phyloP scores from a whole-genome alignment of 495 filamentous ascomycete species.

The Annulohypoxylon maeteangense region DNA sequence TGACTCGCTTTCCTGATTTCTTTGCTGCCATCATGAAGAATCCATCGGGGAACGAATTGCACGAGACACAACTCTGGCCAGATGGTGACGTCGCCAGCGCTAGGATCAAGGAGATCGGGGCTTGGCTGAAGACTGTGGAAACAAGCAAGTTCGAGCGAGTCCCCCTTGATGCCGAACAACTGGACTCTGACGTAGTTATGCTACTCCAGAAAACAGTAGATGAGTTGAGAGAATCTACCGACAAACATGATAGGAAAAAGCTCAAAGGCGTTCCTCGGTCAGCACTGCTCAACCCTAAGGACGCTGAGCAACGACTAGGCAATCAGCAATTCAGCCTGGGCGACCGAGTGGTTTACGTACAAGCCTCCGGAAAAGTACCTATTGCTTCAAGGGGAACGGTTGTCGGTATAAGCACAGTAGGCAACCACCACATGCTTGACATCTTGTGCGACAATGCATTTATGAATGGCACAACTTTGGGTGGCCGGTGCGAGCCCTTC shows the following conservation, averaged over 20 bases:
- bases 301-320: conserved; percentile 89
- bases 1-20: conserved; percentile 94
- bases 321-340: conserved; percentile 87
- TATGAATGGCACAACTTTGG: conserved; percentile 93
- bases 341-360: conserved; percentile 91
- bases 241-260: conserved; percentile 66
- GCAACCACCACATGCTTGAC: conserved; percentile 83
- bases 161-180: conserved; percentile 92
- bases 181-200: conserved; percentile 89
- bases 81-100: conserved; percentile 72
- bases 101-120: conserved; percentile 83
- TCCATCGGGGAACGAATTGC: conserved; percentile 59
- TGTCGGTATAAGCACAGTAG: conserved; percentile 86
- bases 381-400: conserved; percentile 93
- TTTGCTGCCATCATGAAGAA: conserved; percentile 83
- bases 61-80: conserved; percentile 86
- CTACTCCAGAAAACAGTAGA: conserved; percentile 83
- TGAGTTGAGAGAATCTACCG: conserved; percentile 57
- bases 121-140: conserved; percentile 91
- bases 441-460: conserved; percentile 93
- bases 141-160: conserved; percentile 92
- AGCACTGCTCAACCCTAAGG: conserved; percentile 87
- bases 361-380: conserved; percentile 92
- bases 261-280: conserved; percentile 82
- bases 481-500: conserved; percentile 93